These are phyloP conservation scores for Amphicarpaea edgeworthii DNA, from an alignment of 306 rosid species.

Conservation along the genomic window DNA sequence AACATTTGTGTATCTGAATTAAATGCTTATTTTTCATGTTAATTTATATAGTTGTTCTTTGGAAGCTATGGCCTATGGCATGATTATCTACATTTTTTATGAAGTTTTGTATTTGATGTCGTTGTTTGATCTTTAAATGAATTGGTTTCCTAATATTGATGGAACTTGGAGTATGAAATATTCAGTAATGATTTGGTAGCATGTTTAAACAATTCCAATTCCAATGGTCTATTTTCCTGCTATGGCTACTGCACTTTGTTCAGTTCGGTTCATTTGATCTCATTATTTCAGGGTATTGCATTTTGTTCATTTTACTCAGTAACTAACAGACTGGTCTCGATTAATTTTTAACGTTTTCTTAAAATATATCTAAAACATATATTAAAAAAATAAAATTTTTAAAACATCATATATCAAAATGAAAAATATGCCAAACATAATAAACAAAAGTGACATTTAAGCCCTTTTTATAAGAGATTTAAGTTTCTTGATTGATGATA, in stretches of 20 bases:
- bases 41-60: slow-evolving; percentile 15
- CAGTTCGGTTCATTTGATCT: too few species aligned
- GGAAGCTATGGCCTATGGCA: slow-evolving; percentile 4
- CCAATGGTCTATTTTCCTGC: slow-evolving; percentile 2
- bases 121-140: slow-evolving; percentile 9
- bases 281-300: too few species aligned
- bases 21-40: neutral
- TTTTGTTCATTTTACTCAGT: too few species aligned
- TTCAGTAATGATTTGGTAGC: neutral
- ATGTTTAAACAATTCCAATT: slow-evolving; percentile 9
- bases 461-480: too few species aligned
- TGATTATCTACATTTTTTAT: neutral
- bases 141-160: slow-evolving; percentile 13
- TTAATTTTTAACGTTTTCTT: too few species aligned
- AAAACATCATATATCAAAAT: too few species aligned
- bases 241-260: slow-evolving; percentile 1
- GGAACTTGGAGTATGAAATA: slow-evolving; percentile 9
- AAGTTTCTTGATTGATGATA: too few species aligned
- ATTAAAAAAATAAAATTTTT: too few species aligned
- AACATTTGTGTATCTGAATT: slow-evolving; percentile 20
- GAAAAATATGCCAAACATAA: too few species aligned
- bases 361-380: too few species aligned
- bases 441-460: too few species aligned
- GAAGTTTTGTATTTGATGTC: neutral
- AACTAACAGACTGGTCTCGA: too few species aligned